These are phyloP conservation scores for Chaetomiaceae sp. DNA, from an alignment of 2,329 filamentous ascomycete species.

Conservation along the genomic window DNA sequence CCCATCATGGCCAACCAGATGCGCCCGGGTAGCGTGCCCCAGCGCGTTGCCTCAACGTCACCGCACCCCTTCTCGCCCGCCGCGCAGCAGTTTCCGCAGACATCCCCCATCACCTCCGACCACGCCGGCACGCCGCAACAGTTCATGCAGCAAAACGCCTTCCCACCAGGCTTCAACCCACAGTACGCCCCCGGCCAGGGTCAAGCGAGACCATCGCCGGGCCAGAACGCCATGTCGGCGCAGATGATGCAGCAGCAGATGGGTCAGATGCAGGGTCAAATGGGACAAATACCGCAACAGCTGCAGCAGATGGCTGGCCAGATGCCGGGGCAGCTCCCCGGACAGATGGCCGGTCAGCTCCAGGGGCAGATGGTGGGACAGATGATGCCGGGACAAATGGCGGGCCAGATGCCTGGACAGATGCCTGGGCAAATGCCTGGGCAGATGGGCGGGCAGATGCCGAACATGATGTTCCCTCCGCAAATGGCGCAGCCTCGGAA, in stretches of 20 bases:
- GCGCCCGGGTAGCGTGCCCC: slow-evolving; percentile 62
- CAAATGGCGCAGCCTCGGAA: slow-evolving; percentile 42
- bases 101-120: slow-evolving; percentile 71
- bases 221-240: slow-evolving; percentile 46
- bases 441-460: slow-evolving; percentile 10
- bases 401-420: slow-evolving; percentile 27
- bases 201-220: slow-evolving; percentile 49
- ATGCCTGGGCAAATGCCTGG: neutral
- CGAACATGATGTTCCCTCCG: slow-evolving; percentile 31
- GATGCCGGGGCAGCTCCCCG: slow-evolving; percentile 24
- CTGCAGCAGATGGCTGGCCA: slow-evolving; percentile 32
- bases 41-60: slow-evolving; percentile 83
- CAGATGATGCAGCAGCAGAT: slow-evolving; percentile 53
- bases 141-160: slow-evolving; percentile 56
- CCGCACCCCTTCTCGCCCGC: slow-evolving; percentile 84
- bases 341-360: slow-evolving; percentile 29
- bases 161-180: slow-evolving; percentile 52
- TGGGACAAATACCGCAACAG: slow-evolving; percentile 3
- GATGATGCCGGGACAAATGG: slow-evolving; percentile 34
- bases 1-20: slow-evolving; percentile 84
- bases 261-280: slow-evolving; percentile 27
- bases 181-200: slow-evolving; percentile 53
- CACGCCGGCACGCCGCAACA: slow-evolving; percentile 70
- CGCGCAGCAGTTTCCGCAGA: slow-evolving; percentile 64
- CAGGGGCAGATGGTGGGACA: slow-evolving; percentile 20